Evolutionary conservation across 2,329 filamentous ascomycete species (phyloP).

Genomic region (Cordyceps javanica): DNA sequence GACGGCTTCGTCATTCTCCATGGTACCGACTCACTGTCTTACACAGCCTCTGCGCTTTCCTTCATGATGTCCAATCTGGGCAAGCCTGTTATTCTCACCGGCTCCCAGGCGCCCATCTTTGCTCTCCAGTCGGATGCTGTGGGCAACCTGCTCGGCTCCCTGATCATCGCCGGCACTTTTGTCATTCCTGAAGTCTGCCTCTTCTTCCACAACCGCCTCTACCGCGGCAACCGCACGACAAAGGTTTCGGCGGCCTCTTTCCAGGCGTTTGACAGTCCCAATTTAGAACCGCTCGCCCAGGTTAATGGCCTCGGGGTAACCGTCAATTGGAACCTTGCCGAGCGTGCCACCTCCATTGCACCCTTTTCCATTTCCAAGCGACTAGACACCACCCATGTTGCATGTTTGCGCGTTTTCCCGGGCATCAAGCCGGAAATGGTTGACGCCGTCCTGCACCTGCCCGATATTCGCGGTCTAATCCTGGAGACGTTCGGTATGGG

Average conservation of each 20-base stretch:
- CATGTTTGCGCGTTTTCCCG: conserved; percentile 83
- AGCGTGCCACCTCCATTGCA: conserved; percentile 66
- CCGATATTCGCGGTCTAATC: conserved; percentile 74
- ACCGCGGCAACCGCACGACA: conserved; percentile 80
- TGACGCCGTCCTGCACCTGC: conserved; percentile 70
- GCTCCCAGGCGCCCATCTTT: conserved; percentile 79
- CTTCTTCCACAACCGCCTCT: conserved; percentile 89
- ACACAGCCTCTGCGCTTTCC: conserved; percentile 82
- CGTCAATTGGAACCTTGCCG: conserved; percentile 73
- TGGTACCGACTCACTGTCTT: conserved; percentile 83
- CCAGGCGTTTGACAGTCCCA: conserved; percentile 84
- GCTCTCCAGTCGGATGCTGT: conserved; percentile 86
- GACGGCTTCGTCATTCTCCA: conserved; percentile 90
- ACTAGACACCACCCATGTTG: conserved; percentile 81
- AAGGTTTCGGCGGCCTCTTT: conserved; percentile 85
- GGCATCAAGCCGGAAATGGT: conserved; percentile 93
- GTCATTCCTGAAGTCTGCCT: conserved; percentile 89
- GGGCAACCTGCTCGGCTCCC: conserved; percentile 80
- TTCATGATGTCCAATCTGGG: conserved; percentile 91
- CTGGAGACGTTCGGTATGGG: conserved; percentile 92
- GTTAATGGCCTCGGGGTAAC: conserved; percentile 76
- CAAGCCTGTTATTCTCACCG: conserved; percentile 85
- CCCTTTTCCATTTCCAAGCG: conserved; percentile 68
- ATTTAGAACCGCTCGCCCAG: conserved; percentile 71
- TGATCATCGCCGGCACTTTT: conserved; percentile 88